These are phyloP conservation scores for Phytophthora megakarya DNA, from an alignment of 352 stramenopile species.

Conservation along the genomic window DNA sequence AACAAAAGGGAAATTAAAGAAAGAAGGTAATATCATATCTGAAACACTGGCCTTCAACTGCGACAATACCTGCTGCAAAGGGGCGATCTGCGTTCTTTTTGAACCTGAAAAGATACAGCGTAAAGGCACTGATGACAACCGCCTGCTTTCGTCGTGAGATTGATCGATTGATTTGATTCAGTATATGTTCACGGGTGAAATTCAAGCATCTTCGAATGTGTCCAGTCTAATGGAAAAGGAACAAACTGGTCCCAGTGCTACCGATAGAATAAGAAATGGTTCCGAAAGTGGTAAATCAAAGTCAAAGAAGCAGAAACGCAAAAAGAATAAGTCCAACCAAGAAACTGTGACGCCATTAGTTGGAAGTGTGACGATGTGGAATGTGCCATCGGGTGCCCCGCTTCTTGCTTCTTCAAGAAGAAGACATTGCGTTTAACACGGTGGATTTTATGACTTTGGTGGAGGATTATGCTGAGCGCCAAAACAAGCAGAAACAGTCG, in stretches of 20 bases:
- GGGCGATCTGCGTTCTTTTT: slow-evolving; percentile 20
- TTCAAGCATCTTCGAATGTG: slow-evolving; percentile 8
- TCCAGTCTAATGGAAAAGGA: slow-evolving; percentile 10
- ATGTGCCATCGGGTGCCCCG: slow-evolving; percentile 16
- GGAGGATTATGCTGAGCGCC: slow-evolving; percentile 8
- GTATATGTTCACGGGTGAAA: slow-evolving; percentile 33
- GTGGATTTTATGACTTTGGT: slow-evolving; percentile 22
- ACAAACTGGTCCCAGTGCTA: background rate
- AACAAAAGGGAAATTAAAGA: slow-evolving; percentile 20
- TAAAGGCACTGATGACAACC: background rate
- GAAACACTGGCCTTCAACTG: slow-evolving; percentile 26
- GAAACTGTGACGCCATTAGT: background rate
- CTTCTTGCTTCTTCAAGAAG: slow-evolving; percentile 14
- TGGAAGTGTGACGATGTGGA: slow-evolving; percentile 35
- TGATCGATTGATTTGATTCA: slow-evolving; percentile 26
- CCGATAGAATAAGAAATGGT: background rate
- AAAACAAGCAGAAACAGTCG: slow-evolving; percentile 1
- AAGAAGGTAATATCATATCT: slow-evolving; percentile 30
- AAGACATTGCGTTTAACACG: slow-evolving; percentile 23
- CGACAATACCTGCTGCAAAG: slow-evolving; percentile 26
- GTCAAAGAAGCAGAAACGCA: slow-evolving; percentile 8
- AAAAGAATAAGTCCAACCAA: background rate
- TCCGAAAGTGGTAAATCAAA: background rate
- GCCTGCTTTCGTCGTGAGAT: slow-evolving; percentile 26
- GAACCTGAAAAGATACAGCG: slow-evolving; percentile 24